These are phyloP conservation scores for Wickerhamomyces silvicola DNA, from an alignment of 805 yeast species.

Conservation along the genomic window DNA sequence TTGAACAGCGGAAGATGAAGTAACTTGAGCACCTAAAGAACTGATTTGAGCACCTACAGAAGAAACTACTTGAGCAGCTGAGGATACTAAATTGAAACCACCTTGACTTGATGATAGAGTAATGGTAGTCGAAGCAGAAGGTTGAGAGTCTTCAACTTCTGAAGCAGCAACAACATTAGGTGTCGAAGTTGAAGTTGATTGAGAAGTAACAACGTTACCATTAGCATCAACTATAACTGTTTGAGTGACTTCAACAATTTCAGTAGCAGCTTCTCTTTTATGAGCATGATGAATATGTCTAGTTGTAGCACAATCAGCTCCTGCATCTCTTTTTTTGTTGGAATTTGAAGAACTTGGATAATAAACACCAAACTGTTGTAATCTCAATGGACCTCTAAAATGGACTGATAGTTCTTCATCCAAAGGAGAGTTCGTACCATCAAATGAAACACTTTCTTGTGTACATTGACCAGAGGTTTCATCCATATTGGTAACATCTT, in stretches of 20 bases:
- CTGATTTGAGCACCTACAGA: slow-evolving; percentile 24
- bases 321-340: slow-evolving; percentile 37
- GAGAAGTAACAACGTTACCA: slow-evolving; percentile 34
- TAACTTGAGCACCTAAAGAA: slow-evolving; percentile 16
- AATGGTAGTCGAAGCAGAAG: slow-evolving; percentile 13
- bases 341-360: slow-evolving; percentile 48
- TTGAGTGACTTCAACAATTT: slow-evolving; percentile 66
- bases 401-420: slow-evolving; percentile 85
- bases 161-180: slow-evolving; percentile 11
- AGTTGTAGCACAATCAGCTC: slow-evolving; percentile 25
- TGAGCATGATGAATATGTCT: slow-evolving; percentile 41
- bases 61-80: slow-evolving; percentile 22
- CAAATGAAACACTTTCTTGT: slow-evolving; percentile 48
- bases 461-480: slow-evolving; percentile 63
- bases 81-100: no score
- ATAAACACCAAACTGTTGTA: slow-evolving; percentile 86
- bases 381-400: slow-evolving; percentile 82
- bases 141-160: no score
- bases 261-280: slow-evolving; percentile 56
- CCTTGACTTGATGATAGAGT: no score
- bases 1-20: slow-evolving; percentile 18
- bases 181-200: no score
- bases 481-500: slow-evolving; percentile 76
- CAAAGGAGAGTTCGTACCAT: slow-evolving; percentile 71
- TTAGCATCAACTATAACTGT: slow-evolving; percentile 63